These are phyloP conservation scores for Apiospora koreana DNA, from an alignment of 2,329 filamentous ascomycete genomes.

Conservation along the genomic window DNA sequence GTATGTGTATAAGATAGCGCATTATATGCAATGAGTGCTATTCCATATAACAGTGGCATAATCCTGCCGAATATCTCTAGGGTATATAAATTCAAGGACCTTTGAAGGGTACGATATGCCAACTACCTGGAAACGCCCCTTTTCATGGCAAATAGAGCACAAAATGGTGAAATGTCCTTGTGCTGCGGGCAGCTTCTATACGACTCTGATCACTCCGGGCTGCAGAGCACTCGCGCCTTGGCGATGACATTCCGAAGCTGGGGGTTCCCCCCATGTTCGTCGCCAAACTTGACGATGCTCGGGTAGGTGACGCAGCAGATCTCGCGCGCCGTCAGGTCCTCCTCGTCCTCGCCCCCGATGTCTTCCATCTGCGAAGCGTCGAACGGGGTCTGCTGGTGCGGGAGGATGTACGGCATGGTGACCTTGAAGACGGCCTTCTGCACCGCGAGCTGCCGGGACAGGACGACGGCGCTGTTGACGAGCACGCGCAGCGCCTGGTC, in stretches of 20 bases:
- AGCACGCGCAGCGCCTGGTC: conserved; percentile 56
- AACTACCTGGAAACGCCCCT: not conserved
- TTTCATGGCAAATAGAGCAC: not conserved
- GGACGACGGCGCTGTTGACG: conserved; percentile 53
- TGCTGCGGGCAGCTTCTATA: not conserved
- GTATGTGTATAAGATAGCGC: not conserved
- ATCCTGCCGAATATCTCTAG: not conserved
- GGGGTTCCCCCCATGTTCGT: conserved; percentile 62
- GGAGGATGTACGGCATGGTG: conserved; percentile 53
- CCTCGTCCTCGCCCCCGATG: conserved; percentile 62
- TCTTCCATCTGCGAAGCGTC: conserved; percentile 66
- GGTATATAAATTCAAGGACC: not conserved
- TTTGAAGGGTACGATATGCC: not conserved
- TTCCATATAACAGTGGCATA: not conserved
- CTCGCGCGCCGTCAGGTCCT: conserved; percentile 50
- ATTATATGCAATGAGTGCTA: not conserved
- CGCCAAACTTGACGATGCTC: conserved; percentile 63
- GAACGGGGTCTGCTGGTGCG: conserved; percentile 57
- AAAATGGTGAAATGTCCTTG: not conserved
- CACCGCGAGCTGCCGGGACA: conserved; percentile 56
- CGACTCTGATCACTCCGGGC: conserved; percentile 40
- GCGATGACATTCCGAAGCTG: conserved; percentile 64
- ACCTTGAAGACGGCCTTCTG: conserved; percentile 61
- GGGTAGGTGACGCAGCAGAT: conserved; percentile 66
- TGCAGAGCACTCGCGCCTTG: conserved; percentile 67